Evolutionary conservation across 192 early-diverging fungal genomes (phyloP).

Genomic region (Entomortierella beljakovae): DNA sequence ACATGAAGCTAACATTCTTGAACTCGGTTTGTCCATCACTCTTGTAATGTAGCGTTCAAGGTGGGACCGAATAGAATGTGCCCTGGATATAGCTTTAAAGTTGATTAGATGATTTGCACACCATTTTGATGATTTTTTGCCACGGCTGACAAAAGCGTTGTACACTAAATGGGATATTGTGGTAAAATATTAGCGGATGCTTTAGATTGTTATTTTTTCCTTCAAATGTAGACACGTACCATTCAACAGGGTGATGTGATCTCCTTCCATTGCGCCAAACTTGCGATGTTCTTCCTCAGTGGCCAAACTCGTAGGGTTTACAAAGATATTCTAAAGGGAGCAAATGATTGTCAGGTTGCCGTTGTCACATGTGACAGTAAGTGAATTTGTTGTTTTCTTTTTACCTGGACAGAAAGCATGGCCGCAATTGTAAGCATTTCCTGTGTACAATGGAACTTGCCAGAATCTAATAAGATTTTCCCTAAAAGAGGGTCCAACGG

Average conservation of each 20-base stretch:
- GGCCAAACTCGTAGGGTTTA: conserved; percentile 46
- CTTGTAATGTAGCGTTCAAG: conserved; percentile 77
- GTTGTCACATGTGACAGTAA: neutral
- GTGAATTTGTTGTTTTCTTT: neutral
- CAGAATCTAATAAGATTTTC: conserved; percentile 73
- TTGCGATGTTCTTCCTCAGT: conserved; percentile 69
- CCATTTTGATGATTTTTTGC: conserved; percentile 75
- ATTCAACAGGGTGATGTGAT: conserved; percentile 68
- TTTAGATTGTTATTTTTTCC: neutral
- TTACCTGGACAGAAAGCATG: conserved; percentile 80
- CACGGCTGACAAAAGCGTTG: conserved; percentile 71
- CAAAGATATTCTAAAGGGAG: conserved; percentile 65
- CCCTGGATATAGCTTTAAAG: conserved; percentile 83
- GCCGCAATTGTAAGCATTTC: conserved; percentile 85
- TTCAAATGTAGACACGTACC: conserved; percentile 44
- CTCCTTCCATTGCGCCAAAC: conserved; percentile 84
- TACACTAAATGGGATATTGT: too few relatives aligned
- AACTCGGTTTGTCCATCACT: conserved; percentile 31
- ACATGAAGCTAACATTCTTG: conserved; percentile 54
- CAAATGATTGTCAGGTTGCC: too few relatives aligned
- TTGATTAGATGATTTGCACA: conserved; percentile 86
- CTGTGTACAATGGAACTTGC: conserved; percentile 72
- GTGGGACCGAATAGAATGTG: conserved; percentile 89
- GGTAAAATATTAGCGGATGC: neutral
- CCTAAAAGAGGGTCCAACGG: conserved; percentile 80